Evolutionary conservation across 306 rosid species (phyloP), one percentile per base, ranked within the genome.

Genomic region (Corylus americana): DNA sequence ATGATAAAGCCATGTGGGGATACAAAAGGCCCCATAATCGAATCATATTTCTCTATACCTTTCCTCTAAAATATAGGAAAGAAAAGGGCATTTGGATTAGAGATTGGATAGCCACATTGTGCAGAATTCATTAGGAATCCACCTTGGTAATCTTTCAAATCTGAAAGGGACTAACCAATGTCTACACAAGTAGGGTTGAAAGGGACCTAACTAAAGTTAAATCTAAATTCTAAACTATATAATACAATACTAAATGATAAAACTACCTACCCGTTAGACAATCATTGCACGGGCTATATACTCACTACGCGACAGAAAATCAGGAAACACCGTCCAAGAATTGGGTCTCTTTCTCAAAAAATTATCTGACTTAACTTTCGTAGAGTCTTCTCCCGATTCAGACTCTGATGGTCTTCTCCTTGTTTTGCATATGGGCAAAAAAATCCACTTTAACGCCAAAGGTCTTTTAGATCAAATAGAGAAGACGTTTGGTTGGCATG

Each of bases 81-180:
- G 51, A 68, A 68, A 22, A 42, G 29, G 27, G 14, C 51, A 42
- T 68, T 10, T 4, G 20, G 42, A 9, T 68, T 18, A n/a, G 51
- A 16, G 70, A 63, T 63, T 13, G 68, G 17, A 31, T 31, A 13
- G 70, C 45, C 17, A 62, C 42, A 29, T 62, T 62, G 5, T 44
- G 71, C 71, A 8, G 51, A 39, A 67, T 67, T 67, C 18, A 17
- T 1, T 8, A 17, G 13, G 72, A 42, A 42, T 42, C 72, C 72
- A 42, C 51, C 51, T 3, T 17, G 72, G 50, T 68, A 68, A 39
- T 68, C 51, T 68, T 68, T 42, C 72, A 68, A 39, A 16, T 68
- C 51, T 18, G 50, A 42, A 18, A 42, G 51, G 51, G 72, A 14
- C 51, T 3, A 68, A 42, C 16, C n/a, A 42, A 17, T 68, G 16